Conservation (phyloP, 2,329 filamentous ascomycete species). For the Fusarium continuum region DNA sequence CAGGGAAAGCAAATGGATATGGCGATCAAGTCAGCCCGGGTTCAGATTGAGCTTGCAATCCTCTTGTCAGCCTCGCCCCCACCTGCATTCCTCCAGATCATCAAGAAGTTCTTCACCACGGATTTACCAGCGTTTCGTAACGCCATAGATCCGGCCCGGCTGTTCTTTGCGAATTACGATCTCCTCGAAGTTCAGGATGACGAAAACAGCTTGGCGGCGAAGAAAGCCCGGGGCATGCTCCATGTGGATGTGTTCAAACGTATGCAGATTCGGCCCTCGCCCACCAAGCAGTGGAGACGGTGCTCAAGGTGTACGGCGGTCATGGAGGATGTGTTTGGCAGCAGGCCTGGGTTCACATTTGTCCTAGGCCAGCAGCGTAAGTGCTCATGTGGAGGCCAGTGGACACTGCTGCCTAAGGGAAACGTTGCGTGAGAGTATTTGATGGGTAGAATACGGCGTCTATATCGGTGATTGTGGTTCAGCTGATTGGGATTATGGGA, state of each 20-base stretch:
- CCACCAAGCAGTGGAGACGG: constrained; percentile 48
- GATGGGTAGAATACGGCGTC: not conserved
- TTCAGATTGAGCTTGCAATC: constrained; percentile 61
- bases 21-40: constrained; percentile 57
- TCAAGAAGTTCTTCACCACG: constrained; percentile 71
- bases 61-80: constrained; percentile 60
- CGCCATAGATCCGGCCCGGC: constrained; percentile 69
- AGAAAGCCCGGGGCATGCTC: constrained; percentile 47
- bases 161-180: constrained; percentile 78
- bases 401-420: constrained; percentile 56
- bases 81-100: constrained; percentile 60
- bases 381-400: constrained; percentile 64
- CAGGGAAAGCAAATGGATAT: constrained; percentile 56
- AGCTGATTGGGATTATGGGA: not conserved
- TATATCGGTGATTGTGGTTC: not conserved
- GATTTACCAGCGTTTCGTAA: constrained; percentile 67
- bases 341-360: constrained; percentile 61
- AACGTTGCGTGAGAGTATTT: constrained; percentile 30
- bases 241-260: constrained; percentile 68
- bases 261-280: constrained; percentile 56
- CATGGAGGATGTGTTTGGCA: constrained; percentile 67
- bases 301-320: constrained; percentile 68
- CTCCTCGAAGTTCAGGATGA: constrained; percentile 74
- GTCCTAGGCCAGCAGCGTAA: constrained; percentile 63
- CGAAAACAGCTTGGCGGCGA: constrained; percentile 54